phyloP scores from a whole-genome alignment of 2,329 filamentous ascomycete species.

The Neofusicoccum cordaticola region DNA sequence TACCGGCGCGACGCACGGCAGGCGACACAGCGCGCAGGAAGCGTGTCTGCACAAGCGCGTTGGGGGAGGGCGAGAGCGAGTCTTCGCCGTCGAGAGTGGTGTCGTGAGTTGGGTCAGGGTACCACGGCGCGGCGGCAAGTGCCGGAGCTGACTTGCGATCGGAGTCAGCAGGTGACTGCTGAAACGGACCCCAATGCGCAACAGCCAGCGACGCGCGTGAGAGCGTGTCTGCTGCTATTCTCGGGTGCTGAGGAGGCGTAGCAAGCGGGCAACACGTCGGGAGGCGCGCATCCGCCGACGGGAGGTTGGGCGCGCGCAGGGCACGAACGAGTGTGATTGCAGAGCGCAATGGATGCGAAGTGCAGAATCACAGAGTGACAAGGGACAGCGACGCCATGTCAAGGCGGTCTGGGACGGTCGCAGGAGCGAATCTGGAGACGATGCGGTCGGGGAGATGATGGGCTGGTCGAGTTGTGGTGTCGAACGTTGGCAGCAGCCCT shows the following conservation, averaged over 20 bases:
- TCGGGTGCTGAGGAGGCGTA: background rate
- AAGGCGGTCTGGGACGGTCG: slow-evolving; percentile 9
- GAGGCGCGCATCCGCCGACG: slow-evolving; percentile 15
- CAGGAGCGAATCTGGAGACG: slow-evolving; percentile 13
- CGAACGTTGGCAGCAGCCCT: slow-evolving; percentile 5
- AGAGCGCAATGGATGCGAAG: slow-evolving; percentile 14
- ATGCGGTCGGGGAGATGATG: slow-evolving; percentile 15
- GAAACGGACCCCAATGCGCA: slow-evolving; percentile 14
- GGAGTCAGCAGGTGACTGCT: slow-evolving; percentile 19
- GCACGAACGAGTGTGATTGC: slow-evolving; percentile 16
- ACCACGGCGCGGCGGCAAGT: slow-evolving; percentile 24
- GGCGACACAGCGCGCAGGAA: background rate
- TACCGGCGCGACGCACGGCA: slow-evolving; percentile 7
- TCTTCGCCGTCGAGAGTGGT: background rate
- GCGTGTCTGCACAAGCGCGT: background rate
- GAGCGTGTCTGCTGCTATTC: slow-evolving; percentile 1
- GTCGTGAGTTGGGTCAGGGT: slow-evolving; percentile 16
- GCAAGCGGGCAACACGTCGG: background rate
- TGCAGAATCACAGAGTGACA: slow-evolving; percentile 6
- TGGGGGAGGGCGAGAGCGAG: background rate
- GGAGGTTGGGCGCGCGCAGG: slow-evolving; percentile 18
- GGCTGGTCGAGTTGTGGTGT: slow-evolving; percentile 18
- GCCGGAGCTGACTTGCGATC: slow-evolving; percentile 27
- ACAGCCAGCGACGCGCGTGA: slow-evolving; percentile 4
- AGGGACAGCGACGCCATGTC: slow-evolving; percentile 13